Base-by-base conservation (phyloP, 176 grass and related monocot genomes). In the Oryza longistaminata region DNA sequence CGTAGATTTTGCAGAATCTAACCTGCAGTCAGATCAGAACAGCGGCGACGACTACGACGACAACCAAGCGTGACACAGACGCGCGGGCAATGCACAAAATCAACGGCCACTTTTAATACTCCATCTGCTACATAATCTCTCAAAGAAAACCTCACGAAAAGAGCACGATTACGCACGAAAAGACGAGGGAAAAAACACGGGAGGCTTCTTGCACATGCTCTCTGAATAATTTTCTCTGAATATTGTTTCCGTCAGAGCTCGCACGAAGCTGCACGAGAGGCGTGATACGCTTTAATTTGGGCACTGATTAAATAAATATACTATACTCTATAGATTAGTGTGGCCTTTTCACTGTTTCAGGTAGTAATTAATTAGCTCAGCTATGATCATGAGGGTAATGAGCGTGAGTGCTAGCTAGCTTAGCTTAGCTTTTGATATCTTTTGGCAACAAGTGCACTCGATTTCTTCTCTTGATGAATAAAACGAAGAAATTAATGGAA, bases 81-180 rank as follows among this genome's bases (percentile, higher is more conserved):
- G 5, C 12, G 25, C 12, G 25, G 13, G 58, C 9, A 62, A 62
- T 24, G 49, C 13, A 62, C 3, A 5, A 62, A 62, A 62, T 62
- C 58, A 24, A 62, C 9, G 40, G 70, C 53, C 39, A 74, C 55
- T 46, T 21, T 34, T 13, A 55, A 55, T 19, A 55, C 52, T 55
- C 6, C 16, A 4, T 35, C n/a, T 19, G 11, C 26, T 40, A 40
- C 29, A 40, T 40, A 45, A 48, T 45, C 7, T 37, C 62, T 9
- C 27, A 33, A 52, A 42, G 29, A 84, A 55, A 68, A 58, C 73
- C 33, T 77, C 49, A 24, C 74, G 49, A 61, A 78, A 85, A 77
- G 35, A 78, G 16, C 37, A 4, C 6, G 37, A 1, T 37, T 77
- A 68, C 7, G 44, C 82, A 76, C 73, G 53, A 37, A 75, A 74